Evolutionary conservation across 768 basidiomycete species (phyloP).

Genomic region (Russula olivacea): DNA sequence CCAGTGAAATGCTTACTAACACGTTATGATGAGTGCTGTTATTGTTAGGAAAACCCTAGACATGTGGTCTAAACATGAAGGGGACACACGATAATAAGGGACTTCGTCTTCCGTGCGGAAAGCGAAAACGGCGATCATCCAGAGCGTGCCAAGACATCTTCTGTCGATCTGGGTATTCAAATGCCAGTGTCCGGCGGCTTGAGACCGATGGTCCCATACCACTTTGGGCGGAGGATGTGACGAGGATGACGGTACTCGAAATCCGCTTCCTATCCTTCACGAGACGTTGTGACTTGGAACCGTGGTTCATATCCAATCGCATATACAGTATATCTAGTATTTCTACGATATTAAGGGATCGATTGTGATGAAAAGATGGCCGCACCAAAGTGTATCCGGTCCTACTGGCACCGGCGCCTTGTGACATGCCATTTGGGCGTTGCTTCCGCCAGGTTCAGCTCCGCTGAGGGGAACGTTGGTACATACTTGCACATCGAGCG

Average conservation of each 20-base stretch:
- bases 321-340: slow-evolving; percentile 82
- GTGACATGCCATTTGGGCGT: slow-evolving; percentile 91
- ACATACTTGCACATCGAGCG: slow-evolving; percentile 94
- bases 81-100: background rate
- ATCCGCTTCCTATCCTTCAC: too few relatives aligned
- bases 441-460: slow-evolving; percentile 64
- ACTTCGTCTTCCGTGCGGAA: too few relatives aligned
- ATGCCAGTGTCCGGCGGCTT: slow-evolving; percentile 10
- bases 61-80: background rate
- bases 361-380: slow-evolving; percentile 74
- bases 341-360: slow-evolving; percentile 81
- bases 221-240: slow-evolving; percentile 19
- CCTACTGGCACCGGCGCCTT: slow-evolving; percentile 56
- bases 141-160: background rate
- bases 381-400: slow-evolving; percentile 93
- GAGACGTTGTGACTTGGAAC: too few relatives aligned
- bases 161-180: slow-evolving; percentile 4
- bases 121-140: too few relatives aligned
- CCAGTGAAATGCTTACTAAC: background rate
- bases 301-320: slow-evolving; percentile 29
- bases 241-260: slow-evolving; percentile 40
- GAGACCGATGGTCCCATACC: slow-evolving; percentile 21
- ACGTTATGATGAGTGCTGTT: background rate
- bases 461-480: slow-evolving; percentile 53
- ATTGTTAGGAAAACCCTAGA: background rate